Evolutionary conservation across 345 rosid species (phyloP).

Genomic region (Acer yangbiense): DNA sequence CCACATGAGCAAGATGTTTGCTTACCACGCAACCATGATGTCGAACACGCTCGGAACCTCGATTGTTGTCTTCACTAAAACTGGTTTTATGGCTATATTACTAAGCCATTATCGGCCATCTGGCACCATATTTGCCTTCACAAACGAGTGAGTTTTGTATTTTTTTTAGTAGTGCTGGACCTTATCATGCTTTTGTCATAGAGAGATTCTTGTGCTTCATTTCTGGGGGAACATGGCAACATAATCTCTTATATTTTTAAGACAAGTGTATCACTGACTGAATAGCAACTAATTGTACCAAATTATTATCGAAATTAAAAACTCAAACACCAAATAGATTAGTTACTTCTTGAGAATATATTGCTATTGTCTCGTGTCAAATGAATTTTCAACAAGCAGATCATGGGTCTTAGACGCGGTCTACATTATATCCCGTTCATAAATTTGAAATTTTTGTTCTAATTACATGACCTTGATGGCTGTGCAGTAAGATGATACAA

Average conservation of each 20-base stretch:
- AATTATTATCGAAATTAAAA: neutral
- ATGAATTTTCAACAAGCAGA: neutral
- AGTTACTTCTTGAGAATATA: neutral
- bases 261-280: neutral
- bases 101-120: conserved; percentile 96
- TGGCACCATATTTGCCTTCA: conserved; percentile 91
- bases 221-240: neutral
- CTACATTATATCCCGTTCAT: neutral
- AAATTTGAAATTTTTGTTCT: neutral
- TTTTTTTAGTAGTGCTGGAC: no score
- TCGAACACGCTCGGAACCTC: conserved; percentile 97
- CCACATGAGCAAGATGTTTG: conserved; percentile 99
- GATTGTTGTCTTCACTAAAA: conserved; percentile 93
- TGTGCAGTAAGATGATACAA: conserved; percentile 75
- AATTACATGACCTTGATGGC: conserved; percentile 20
- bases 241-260: neutral
- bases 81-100: conserved; percentile 93
- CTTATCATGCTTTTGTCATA: neutral
- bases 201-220: neutral
- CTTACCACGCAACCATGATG: conserved; percentile 99
- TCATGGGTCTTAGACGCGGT: no score
- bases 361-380: neutral
- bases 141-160: conserved; percentile 70
- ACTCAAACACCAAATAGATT: neutral
- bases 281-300: neutral